phyloP scores from a whole-genome alignment of 176 grass and related monocot species.

The Avena eriantha region DNA sequence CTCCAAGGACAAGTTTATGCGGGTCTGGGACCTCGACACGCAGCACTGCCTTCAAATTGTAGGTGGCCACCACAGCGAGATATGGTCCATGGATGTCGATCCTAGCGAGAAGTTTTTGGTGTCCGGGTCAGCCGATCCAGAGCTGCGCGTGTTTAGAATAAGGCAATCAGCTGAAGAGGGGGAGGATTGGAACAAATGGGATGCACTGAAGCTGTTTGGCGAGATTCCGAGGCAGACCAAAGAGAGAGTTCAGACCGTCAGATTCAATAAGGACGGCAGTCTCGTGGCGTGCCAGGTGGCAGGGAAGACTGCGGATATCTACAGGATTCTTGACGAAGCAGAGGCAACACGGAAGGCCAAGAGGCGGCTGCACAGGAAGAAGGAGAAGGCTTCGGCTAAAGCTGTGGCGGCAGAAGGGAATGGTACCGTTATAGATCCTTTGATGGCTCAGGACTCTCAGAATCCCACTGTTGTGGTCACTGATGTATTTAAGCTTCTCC shows the following conservation, averaged over 20 bases:
- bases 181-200: conserved; percentile 84
- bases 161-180: conserved; percentile 50
- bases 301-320: conserved; percentile 75
- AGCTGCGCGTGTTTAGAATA: conserved; percentile 78
- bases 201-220: conserved; percentile 85
- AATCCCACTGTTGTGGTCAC: conserved; percentile 61
- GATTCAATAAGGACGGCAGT: conserved; percentile 74
- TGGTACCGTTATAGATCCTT: conserved; percentile 63
- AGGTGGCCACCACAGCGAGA: conserved; percentile 78
- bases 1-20: conserved; percentile 96
- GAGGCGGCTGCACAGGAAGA: conserved; percentile 79
- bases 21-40: conserved; percentile 94
- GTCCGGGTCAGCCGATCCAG: conserved; percentile 75
- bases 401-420: conserved; percentile 43
- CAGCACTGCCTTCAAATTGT: conserved; percentile 95
- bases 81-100: conserved; percentile 92
- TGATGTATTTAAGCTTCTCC: conserved; percentile 87
- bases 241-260: conserved; percentile 74
- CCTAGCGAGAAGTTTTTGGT: conserved; percentile 71
- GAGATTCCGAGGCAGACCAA: conserved; percentile 87
- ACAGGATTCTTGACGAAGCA: conserved; percentile 78
- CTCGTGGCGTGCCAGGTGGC: conserved; percentile 90
- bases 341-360: conserved; percentile 79
- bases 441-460: conserved; percentile 52
- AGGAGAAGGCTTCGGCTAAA: conserved; percentile 76